Evolutionary conservation across 2,329 filamentous ascomycete species (phyloP), one percentile per base, ranked within the genome.

Genomic region (Ascochyta viciae-villosae): DNA sequence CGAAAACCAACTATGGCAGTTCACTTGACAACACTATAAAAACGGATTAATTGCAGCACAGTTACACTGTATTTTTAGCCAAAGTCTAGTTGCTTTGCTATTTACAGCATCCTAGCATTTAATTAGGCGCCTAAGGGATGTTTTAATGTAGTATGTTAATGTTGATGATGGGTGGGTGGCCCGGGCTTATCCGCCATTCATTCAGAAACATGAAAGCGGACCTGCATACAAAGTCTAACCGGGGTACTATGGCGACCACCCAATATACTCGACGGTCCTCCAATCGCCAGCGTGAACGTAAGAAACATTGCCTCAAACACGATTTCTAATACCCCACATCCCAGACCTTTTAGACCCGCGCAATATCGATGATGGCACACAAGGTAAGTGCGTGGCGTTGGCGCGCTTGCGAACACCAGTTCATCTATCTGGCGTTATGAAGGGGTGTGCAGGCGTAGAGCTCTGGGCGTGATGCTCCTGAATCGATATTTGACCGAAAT

Each of bases 381-480:
- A 27, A 27, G 43, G 29, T 35, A 24, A 24, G 42, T 38, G 37
- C 31, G n/a, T 41, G 42, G 42, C 50, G 42, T 40, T 39, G 7
- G 35, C 22, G 27, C 10, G 15, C 9, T 27, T 26, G n/a, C 4
- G 26, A 41, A 50, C 23, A 19, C 6, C 41, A 23, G 1, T 43
- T 56, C 42, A 51, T 56, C 26, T 56, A 56, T 51, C 31, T 24
- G 42, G 38, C 34, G 33, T 26, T 51, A 51, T 51, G 24, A 51
- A 51, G 47, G 42, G 24, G 13, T 37, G 27, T 41, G 15, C 4
- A 12, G 8, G 33, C 27, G 6, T 27, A 39, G n/a, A 9, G 22
- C 7, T 38, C 16, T 33, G 22, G n/a, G 22, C 19, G 22, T n/a
- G 31, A 8, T 41, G 29, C 16, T 50, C 34, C 46, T 55, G 34